Percentiles rank a stretch among this genome's conserved stretches.
Evolutionary conservation across 306 rosid species (phyloP).

Genomic region (Dalbergia cultrata): DNA sequence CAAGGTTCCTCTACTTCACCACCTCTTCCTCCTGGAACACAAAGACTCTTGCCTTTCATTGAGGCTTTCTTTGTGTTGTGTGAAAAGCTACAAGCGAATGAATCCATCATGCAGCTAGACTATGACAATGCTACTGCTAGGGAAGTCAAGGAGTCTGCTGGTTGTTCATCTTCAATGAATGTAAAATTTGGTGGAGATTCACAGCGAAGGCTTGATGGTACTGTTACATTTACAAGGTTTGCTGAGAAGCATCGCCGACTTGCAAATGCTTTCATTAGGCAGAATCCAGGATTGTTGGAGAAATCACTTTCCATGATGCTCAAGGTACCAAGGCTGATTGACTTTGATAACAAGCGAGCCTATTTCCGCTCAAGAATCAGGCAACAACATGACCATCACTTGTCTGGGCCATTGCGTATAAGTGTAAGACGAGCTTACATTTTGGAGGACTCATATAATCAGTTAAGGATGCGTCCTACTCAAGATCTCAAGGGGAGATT

Average conservation of each 20-base stretch:
- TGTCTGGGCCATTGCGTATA: constrained; percentile 86
- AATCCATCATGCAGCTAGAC: constrained; percentile 71
- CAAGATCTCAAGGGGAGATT: constrained; percentile 90
- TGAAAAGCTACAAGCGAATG: constrained; percentile 90
- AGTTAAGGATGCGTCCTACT: constrained; percentile 93
- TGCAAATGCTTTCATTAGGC: constrained; percentile 93
- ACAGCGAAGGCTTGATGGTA: constrained; percentile 79
- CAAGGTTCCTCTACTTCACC: constrained; percentile 88
- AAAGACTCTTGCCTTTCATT: constrained; percentile 92
- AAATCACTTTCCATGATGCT: constrained; percentile 97
- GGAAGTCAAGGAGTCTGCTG: constrained; percentile 94
- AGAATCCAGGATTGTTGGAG: constrained; percentile 94
- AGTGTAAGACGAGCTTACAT: constrained; percentile 96
- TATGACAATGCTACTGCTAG: constrained; percentile 76
- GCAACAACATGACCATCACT: constrained; percentile 95
- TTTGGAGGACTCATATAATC: constrained; percentile 97
- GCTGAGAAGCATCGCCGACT: constrained; percentile 98
- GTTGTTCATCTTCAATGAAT: constrained; percentile 62
- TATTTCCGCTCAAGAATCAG: constrained; percentile 97
- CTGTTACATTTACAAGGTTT: constrained; percentile 84
- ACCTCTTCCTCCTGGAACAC: constrained; percentile 98
- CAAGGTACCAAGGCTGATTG: constrained; percentile 95
- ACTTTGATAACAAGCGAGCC: constrained; percentile 95
- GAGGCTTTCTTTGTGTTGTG: constrained; percentile 98
- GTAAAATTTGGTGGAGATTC: constrained; percentile 61